Base-by-base conservation (phyloP, 441 rosid species). In the Bocquillonia castaneifolia region DNA sequence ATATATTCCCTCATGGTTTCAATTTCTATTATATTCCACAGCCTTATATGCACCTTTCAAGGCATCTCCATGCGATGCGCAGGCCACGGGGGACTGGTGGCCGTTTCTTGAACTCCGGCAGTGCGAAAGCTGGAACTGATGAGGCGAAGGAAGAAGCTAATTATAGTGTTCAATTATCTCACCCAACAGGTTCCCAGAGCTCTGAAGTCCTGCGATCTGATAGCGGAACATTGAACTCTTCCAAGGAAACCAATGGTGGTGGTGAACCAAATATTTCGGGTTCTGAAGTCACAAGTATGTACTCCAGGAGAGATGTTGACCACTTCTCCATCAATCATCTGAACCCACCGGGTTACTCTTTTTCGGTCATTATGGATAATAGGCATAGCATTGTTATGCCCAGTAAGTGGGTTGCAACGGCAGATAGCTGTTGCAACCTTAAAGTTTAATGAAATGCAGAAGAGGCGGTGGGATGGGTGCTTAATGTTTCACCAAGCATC, bases 81-180 rank as follows among this genome's bases (percentile, higher is more conserved):
- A 90, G 96, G 36, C 93, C 96, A 61, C 86, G 97, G 80, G 98
- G 97, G 63, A 83, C 76, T 0, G 93, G 98, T 3, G 98, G 98
- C 29, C 90, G 97, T 61, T 93, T 93, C 83, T 71, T 93, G 69
- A 93, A 93, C 74, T 71, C 85, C 40, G 72, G 64, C 62, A 37
- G 59, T 12, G 80, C 36, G 14, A 77, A 68, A 61, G 74, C 63
- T 2, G 82, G 70, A 67, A 62, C 4, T 28, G 83, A n/a, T n/a
- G n/a, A 78, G 68, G 69, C 58, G 50, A 77, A 82, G 74, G 79
- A 61, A n/a, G n/a, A n/a, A 72, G 63, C 73, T 25, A 47, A 37
- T 52, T 67, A 63, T 48, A 5, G 2, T 40, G 51, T 59, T 48
- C 65, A 55, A 57, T 14, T 59, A 29, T 64, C 51, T 67, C 92